Evolutionary conservation across 331 rosid genomes (phyloP).

Genomic region (Acacia concinna): DNA sequence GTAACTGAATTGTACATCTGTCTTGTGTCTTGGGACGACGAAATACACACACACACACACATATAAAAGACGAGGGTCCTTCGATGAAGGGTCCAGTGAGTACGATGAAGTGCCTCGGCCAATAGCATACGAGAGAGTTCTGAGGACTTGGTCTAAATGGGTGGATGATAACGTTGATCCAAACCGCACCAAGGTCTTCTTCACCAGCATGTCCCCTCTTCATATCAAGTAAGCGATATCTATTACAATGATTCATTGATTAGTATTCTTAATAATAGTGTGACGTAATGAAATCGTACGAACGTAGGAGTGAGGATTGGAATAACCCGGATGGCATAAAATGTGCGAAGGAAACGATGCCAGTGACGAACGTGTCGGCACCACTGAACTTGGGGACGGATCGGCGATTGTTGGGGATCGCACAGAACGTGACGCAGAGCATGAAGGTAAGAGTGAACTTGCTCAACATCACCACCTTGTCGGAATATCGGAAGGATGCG

Average conservation of each 20-base stretch:
- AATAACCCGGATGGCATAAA: constrained; percentile 80
- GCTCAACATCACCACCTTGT: constrained; percentile 70
- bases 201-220: constrained; percentile 87
- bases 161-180: constrained; percentile 74
- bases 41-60: too few relatives aligned
- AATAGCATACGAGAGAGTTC: constrained; percentile 60
- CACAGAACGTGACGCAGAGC: constrained; percentile 47
- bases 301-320: constrained; percentile 84
- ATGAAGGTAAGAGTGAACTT: constrained; percentile 66
- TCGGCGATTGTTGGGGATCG: constrained; percentile 53
- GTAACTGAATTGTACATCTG: constrained; percentile 3
- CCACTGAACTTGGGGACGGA: constrained; percentile 79
- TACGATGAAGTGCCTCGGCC: constrained; percentile 81
- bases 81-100: constrained; percentile 70
- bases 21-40: neutral
- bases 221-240: constrained; percentile 71
- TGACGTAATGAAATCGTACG: neutral
- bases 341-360: constrained; percentile 82
- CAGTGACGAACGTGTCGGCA: constrained; percentile 47
- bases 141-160: constrained; percentile 83
- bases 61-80: constrained; percentile 90
- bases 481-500: constrained; percentile 84
- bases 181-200: constrained; percentile 74
- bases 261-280: neutral
- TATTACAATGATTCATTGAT: neutral